Percentiles rank a stretch among this genome's conserved stretches.
Evolutionary conservation across 2,329 filamentous ascomycete genomes (phyloP).

Genomic region (Phyllosticta ampelicida): DNA sequence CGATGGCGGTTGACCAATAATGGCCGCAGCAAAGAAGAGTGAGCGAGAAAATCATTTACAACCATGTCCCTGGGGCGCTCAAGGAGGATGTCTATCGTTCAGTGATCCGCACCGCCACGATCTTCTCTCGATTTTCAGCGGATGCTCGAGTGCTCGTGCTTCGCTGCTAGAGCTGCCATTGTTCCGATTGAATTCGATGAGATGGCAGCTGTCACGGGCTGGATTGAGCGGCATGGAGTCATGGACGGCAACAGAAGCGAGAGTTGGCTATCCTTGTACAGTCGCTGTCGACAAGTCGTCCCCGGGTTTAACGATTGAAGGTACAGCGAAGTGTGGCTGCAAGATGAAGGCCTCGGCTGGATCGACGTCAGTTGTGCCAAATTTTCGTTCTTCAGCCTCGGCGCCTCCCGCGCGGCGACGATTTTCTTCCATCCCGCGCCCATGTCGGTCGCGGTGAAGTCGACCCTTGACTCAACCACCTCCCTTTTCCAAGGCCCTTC

Average conservation of each 20-base stretch:
- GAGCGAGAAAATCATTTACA: neutral
- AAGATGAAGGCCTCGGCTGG: neutral
- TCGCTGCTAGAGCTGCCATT: neutral
- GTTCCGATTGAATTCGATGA: neutral
- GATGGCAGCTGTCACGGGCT: neutral
- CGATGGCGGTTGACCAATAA: neutral
- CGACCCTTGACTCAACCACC: neutral
- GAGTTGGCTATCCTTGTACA: neutral
- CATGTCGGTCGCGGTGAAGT: neutral
- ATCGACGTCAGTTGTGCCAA: conserved; percentile 9
- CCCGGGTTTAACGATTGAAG: neutral
- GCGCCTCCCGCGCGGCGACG: neutral
- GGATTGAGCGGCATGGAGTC: neutral
- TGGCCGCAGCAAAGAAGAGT: neutral
- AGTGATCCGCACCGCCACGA: neutral
- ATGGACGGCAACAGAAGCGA: neutral
- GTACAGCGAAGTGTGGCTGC: neutral
- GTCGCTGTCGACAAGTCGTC: neutral
- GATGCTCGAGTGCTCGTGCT: neutral
- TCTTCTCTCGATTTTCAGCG: neutral
- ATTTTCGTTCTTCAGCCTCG: conserved; percentile 5
- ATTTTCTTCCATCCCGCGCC: neutral
- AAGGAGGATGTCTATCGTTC: neutral
- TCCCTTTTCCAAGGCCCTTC: neutral
- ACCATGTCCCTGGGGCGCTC: neutral